These are phyloP conservation scores for Penicillium alfredii DNA, from an alignment of 495 filamentous ascomycete genomes.

Conservation along the genomic window DNA sequence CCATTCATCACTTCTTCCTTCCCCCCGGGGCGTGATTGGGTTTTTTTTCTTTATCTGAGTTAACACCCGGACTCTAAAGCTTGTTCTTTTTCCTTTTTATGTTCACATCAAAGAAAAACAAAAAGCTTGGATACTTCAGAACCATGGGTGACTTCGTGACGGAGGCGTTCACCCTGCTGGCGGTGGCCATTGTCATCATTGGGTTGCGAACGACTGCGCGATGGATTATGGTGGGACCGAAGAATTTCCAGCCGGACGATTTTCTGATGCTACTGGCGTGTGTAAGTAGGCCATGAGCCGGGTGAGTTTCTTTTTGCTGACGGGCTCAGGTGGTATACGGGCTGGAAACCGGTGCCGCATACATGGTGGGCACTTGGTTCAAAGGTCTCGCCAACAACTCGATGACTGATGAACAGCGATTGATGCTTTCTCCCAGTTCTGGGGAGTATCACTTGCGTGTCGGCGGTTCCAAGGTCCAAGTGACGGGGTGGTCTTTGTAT, in stretches of 20 bases:
- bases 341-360: constrained; percentile 42
- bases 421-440: constrained; percentile 34
- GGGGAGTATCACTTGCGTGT: constrained; percentile 45
- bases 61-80: constrained; percentile 5
- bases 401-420: constrained; percentile 47
- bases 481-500: constrained; percentile 53
- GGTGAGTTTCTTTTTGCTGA: neutral
- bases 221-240: constrained; percentile 45
- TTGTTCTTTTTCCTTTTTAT: constrained; percentile 1
- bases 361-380: constrained; percentile 43
- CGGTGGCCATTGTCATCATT: constrained; percentile 44
- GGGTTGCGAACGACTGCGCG: constrained; percentile 43
- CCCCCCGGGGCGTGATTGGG: constrained; percentile 5
- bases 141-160: constrained; percentile 35
- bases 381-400: constrained; percentile 48
- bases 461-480: constrained; percentile 52
- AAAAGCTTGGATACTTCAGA: neutral
- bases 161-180: constrained; percentile 50
- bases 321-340: constrained; percentile 22
- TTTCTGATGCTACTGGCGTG: constrained; percentile 54
- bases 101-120: neutral
- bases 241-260: constrained; percentile 50
- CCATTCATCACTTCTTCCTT: constrained; percentile 4
- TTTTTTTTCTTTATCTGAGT: constrained; percentile 22
- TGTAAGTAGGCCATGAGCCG: constrained; percentile 27